These are phyloP conservation scores for Metschnikowia reukaufii DNA, from an alignment of 805 yeast species.

Conservation along the genomic window DNA sequence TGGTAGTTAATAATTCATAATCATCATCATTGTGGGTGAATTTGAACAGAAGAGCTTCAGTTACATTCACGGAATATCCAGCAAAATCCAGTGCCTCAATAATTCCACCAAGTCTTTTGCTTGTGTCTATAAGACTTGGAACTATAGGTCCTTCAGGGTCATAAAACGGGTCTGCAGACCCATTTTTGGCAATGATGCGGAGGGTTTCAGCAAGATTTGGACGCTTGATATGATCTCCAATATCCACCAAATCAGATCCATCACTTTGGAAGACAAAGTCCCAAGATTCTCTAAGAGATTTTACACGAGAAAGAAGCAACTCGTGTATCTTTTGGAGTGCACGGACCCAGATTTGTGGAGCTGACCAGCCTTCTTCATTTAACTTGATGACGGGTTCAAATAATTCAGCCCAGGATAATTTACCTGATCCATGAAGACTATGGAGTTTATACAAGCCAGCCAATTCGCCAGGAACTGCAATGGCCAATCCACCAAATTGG, in stretches of 20 bases:
- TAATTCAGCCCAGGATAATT: constrained; percentile 67
- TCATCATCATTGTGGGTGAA: constrained; percentile 18
- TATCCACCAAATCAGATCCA: constrained; percentile 29
- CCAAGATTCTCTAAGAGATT: constrained; percentile 49
- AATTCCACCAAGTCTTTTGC: constrained; percentile 64
- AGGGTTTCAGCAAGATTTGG: constrained; percentile 67
- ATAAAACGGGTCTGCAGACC: constrained; percentile 75
- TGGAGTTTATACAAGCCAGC: constrained; percentile 73
- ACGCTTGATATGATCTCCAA: constrained; percentile 64
- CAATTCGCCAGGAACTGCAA: constrained; percentile 89
- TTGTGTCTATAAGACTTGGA: constrained; percentile 50
- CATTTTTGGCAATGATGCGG: constrained; percentile 67
- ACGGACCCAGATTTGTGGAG: constrained; percentile 24
- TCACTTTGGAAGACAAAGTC: constrained; percentile 45
- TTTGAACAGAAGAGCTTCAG: constrained; percentile 27
- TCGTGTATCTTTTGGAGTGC: constrained; percentile 36
- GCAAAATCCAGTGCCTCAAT: constrained; percentile 64
- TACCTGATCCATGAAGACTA: constrained; percentile 66
- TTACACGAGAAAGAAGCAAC: constrained; percentile 27
- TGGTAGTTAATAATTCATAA: constrained; percentile 43
- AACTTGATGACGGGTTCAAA: constrained; percentile 72
- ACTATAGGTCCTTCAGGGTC: constrained; percentile 81
- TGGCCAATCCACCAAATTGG: constrained; percentile 81
- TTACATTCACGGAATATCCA: constrained; percentile 53
- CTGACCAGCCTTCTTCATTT: constrained; percentile 53